Percentiles rank a stretch among this genome's conserved stretches.
These are phyloP conservation scores for Saccharomycopsis hybrid DNA, from an alignment of 1,139 yeast species.

Conservation along the genomic window DNA sequence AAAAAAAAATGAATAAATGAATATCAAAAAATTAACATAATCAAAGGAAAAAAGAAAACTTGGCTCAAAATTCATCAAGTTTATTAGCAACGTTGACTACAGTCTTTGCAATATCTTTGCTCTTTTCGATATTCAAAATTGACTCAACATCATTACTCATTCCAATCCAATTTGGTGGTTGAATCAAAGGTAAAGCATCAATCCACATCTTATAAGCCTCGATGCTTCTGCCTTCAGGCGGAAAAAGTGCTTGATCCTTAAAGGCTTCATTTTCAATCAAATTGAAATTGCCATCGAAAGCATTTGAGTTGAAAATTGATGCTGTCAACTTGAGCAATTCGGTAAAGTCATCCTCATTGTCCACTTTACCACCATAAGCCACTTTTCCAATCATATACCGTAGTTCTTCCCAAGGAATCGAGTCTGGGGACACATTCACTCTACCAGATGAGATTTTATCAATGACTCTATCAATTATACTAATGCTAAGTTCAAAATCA, in stretches of 20 bases:
- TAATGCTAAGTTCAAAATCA: slow-evolving; percentile 54
- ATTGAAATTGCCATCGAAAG: slow-evolving; percentile 34
- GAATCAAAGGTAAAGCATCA: slow-evolving; percentile 44
- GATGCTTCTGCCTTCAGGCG: slow-evolving; percentile 44
- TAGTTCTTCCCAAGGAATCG: slow-evolving; percentile 54
- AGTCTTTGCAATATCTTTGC: slow-evolving; percentile 17
- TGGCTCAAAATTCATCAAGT: not conserved
- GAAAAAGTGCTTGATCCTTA: slow-evolving; percentile 26
- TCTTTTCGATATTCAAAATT: slow-evolving; percentile 26
- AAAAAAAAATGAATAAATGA: too few relatives aligned
- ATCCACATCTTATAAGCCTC: slow-evolving; percentile 48
- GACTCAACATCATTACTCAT: slow-evolving; percentile 41
- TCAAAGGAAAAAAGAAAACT: too few relatives aligned
- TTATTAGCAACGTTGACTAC: not conserved
- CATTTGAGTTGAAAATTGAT: slow-evolving; percentile 29
- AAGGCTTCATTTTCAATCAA: slow-evolving; percentile 31
- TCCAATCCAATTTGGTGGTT: slow-evolving; percentile 62
- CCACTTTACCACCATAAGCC: slow-evolving; percentile 72
- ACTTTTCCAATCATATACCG: slow-evolving; percentile 45
- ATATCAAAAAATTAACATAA: too few relatives aligned
- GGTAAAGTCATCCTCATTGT: slow-evolving; percentile 38
- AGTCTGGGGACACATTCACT: slow-evolving; percentile 40
- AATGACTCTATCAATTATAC: slow-evolving; percentile 39
- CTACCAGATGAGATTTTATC: slow-evolving; percentile 28
- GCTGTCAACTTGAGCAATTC: slow-evolving; percentile 29